Base-by-base conservation (phyloP, 768 basidiomycete species). In the Tulasnella calospora region DNA sequence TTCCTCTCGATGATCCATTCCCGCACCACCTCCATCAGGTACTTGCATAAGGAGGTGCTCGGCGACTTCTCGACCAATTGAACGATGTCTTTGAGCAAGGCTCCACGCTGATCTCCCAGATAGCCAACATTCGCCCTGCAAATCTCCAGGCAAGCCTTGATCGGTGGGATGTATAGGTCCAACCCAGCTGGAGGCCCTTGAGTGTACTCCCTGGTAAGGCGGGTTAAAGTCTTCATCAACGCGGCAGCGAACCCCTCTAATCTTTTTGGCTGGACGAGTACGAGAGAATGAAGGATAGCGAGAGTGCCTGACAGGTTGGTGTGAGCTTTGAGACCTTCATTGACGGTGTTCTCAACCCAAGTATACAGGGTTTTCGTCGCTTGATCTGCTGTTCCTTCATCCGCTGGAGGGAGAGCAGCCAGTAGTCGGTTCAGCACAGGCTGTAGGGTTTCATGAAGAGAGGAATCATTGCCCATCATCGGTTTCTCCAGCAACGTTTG, bases 11-110 rank as follows among this genome's bases (percentile, higher is more conserved):
- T 86, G n/a, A 94, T 92, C 96, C 97, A 99, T 35, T 92, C 91
- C 71, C 92, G 89, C 72, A 93, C 89, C 77, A 98, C 89, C 77
- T 95, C 92, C 30, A 99, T 88, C 80, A 98, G 89, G 82, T 92
- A 94, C 19, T 89, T 90, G 83, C 95, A 96, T 3, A 99, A 88
- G 19, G 88, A 84, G 3, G 87, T 81, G 81, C 91, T 96, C 82
- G 93, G 92, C 12, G 96, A 96, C 84, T 97, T 95, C 82, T 98
- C 96, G 61, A 95, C 91, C 51, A 99, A 87, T 35, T 91, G 90
- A 23, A 91, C 89, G 79, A 98, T 89, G 17, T 90, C 90, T 79
- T 88, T 91, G 73, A 97, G 85, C 67, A 98, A 88, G 85, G 90
- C 90, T 78, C 92, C 89, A 38, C 98, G 90, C 80, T 95, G 93